A percentile compares a stretch with the other conserved stretches of the same genome.
phyloP scores from a whole-genome alignment of 2,329 filamentous ascomycete species.

The Coniochaeta sp. region DNA sequence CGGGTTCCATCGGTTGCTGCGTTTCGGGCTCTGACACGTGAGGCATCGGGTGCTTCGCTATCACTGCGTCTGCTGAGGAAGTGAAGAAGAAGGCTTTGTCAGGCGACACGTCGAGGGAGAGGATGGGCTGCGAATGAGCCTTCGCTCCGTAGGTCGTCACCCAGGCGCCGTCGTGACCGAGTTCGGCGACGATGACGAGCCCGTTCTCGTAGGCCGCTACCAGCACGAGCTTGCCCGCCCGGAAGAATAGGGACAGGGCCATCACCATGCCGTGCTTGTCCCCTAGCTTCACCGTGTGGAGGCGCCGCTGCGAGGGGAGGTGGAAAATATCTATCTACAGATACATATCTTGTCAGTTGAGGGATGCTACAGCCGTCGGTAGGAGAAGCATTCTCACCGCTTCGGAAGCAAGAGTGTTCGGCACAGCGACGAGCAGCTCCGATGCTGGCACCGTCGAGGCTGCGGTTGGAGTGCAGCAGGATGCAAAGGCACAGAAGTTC shows the following conservation, averaged over 20 bases:
- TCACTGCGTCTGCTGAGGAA: slow-evolving; percentile 71
- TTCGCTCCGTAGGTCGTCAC: slow-evolving; percentile 54
- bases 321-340: slow-evolving; percentile 71
- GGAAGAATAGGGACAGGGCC: slow-evolving; percentile 60
- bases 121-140: slow-evolving; percentile 70
- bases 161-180: slow-evolving; percentile 37
- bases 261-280: slow-evolving; percentile 76
- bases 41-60: slow-evolving; percentile 69
- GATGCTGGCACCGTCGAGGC: slow-evolving; percentile 9
- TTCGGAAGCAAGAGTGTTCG: slow-evolving; percentile 68
- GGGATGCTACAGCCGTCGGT: neutral
- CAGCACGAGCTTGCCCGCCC: slow-evolving; percentile 47
- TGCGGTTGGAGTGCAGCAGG: slow-evolving; percentile 40
- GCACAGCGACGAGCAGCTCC: slow-evolving; percentile 66
- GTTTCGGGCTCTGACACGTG: slow-evolving; percentile 8
- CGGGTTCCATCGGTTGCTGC: slow-evolving; percentile 6
- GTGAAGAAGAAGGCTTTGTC: slow-evolving; percentile 59
- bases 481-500: slow-evolving; percentile 86
- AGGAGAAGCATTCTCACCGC: slow-evolving; percentile 39
- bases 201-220: slow-evolving; percentile 83
- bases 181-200: slow-evolving; percentile 57
- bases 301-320: slow-evolving; percentile 66
- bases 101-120: slow-evolving; percentile 60
- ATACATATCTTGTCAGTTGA: neutral
- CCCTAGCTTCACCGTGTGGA: slow-evolving; percentile 46